phyloP scores from a whole-genome alignment of 495 filamentous ascomycete species.

The Neurospora sp. region DNA sequence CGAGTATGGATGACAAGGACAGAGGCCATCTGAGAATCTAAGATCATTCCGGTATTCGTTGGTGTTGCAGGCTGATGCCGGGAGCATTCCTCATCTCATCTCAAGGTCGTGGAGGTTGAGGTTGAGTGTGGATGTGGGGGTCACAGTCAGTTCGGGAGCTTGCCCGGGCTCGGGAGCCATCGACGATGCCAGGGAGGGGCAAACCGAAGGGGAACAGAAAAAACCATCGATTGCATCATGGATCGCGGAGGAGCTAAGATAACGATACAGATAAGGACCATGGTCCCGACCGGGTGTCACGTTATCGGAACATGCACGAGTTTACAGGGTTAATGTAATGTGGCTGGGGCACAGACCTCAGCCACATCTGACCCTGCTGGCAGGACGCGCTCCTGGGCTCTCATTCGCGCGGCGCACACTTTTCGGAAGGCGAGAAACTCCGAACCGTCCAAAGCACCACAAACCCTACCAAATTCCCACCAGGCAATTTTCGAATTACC shows the following conservation, averaged over 20 bases:
- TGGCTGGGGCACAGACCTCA: background rate
- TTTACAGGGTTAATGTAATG: background rate
- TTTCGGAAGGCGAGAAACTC: slow-evolving; percentile 12
- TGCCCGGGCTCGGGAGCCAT: background rate
- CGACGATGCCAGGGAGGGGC: background rate
- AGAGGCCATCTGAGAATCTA: background rate
- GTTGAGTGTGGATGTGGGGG: background rate
- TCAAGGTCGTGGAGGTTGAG: background rate
- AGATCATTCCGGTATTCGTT: background rate
- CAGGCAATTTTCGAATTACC: slow-evolving; percentile 28
- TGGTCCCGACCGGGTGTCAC: background rate
- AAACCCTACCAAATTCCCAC: slow-evolving; percentile 25
- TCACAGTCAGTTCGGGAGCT: background rate
- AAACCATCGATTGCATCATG: background rate
- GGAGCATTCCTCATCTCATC: background rate
- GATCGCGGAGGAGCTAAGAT: background rate
- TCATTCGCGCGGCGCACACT: background rate
- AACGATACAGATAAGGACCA: background rate
- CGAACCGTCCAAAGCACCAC: slow-evolving; percentile 14
- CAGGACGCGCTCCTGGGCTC: background rate
- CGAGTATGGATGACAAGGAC: background rate
- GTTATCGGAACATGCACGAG: background rate
- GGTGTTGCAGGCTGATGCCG: background rate
- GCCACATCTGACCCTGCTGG: background rate
- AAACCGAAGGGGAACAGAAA: background rate